These are phyloP conservation scores for Phaeotremella skinneri DNA, from an alignment of 768 basidiomycete genomes.

Conservation along the genomic window DNA sequence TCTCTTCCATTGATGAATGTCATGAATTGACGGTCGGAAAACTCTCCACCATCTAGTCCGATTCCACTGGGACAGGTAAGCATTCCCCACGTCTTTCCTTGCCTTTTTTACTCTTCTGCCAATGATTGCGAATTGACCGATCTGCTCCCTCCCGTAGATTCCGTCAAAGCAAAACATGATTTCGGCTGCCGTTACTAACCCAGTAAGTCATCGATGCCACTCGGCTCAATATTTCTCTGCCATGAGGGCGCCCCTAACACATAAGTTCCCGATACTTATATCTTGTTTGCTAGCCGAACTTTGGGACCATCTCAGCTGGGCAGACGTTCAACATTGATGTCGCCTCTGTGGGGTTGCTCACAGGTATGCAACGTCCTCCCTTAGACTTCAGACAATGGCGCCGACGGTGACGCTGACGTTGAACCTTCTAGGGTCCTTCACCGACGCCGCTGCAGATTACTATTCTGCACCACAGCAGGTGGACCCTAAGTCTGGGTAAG, in stretches of 20 bases:
- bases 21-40: conserved; percentile 14
- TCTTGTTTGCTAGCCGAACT: conserved; percentile 22
- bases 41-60: conserved; percentile 1
- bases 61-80: not conserved
- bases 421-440: conserved; percentile 58
- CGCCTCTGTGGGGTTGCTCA: conserved; percentile 51
- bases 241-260: too few species aligned
- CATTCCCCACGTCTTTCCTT: not conserved
- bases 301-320: conserved; percentile 55
- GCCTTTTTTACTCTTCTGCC: not conserved
- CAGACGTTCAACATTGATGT: conserved; percentile 59
- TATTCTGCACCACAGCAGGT: conserved; percentile 62
- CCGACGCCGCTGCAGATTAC: conserved; percentile 59
- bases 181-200: conserved; percentile 52
- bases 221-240: too few species aligned
- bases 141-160: too few species aligned
- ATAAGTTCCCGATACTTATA: too few species aligned
- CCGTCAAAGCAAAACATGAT: conserved; percentile 55
- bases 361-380: conserved; percentile 14
- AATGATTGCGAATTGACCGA: conserved; percentile 4
- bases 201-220: conserved; percentile 43
- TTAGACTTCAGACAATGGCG: not conserved
- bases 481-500: conserved; percentile 52
- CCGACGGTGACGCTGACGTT: conserved; percentile 7
- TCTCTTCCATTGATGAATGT: not conserved